Evolutionary conservation across 73 alveolate genomes (phyloP), one percentile per base, ranked within the genome.

Genomic region (Paraurostyla sp.): DNA sequence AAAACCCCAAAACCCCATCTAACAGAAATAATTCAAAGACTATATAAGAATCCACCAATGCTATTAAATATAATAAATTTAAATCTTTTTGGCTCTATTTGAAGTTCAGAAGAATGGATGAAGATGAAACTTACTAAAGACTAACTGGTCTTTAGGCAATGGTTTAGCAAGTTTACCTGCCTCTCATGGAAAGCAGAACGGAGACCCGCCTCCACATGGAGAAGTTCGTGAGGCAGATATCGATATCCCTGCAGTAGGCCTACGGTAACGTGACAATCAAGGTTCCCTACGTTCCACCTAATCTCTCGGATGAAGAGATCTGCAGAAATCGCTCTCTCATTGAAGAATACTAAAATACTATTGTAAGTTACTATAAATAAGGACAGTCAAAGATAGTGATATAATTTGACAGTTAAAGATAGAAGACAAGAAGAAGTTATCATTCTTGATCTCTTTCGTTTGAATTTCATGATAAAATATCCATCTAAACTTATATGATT

Each of bases 211-310:
- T 75, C 6, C 94, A 80, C 58, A 75, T 92, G 91, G 96, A 92
- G 88, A 92, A 92, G 87, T 92, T 92, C 50, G 91, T 85, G 42
- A 76, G 88, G 80, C 90, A 87, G 83, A 83, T 92, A 36, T 80
- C 87, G 57, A 86, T 57, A 25, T 87, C 94, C 33, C 25, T 71
- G 76, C 94, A 92, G 63, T 92, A 92, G 56, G 94, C 93, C 76
- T 86, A 91, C 30, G 96, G 96, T 15, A 84, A 59, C n/a, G 96
- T 92, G 76, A 92, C 92, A 48, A 92, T 92, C 71, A 56, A 63
- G 84, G 86, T 92, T 50, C 96, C 96, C 30, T 63, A 58, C 60
- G 83, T 92, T 11, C 93, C 92, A 4, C 50, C 38, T 0, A 54
- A 50, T 51, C 52, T 71, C 62, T 20, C 82, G 40, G 83, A 52